Percentiles rank a stretch among this genome's conserved stretches.
These are phyloP conservation scores for Fusarium chlamydosporum DNA, from an alignment of 2,329 filamentous ascomycete species.

Conservation along the genomic window DNA sequence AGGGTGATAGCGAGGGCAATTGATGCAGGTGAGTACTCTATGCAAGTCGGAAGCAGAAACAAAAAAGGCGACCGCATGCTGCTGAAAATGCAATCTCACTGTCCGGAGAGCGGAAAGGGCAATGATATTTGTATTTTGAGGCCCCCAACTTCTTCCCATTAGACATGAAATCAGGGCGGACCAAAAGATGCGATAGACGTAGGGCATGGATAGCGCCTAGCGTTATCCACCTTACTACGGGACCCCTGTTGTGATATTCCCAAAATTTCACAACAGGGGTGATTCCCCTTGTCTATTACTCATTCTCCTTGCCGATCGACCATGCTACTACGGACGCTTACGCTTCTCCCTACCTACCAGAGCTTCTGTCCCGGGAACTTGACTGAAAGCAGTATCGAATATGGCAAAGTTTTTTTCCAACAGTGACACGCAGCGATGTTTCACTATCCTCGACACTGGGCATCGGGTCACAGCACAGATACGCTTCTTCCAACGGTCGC, in stretches of 20 bases:
- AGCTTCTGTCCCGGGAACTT: not conserved
- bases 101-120: not conserved
- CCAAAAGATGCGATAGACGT: not conserved
- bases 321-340: not conserved
- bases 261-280: conserved; percentile 4
- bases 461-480: not conserved
- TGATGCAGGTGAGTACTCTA: not conserved
- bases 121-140: conserved; percentile 23
- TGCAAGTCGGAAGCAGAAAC: not conserved
- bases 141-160: conserved; percentile 6
- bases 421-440: not conserved
- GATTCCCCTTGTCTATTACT: not conserved
- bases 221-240: not conserved
- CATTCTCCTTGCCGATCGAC: not conserved
- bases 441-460: not conserved
- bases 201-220: not conserved
- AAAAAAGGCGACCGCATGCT: conserved; percentile 18
- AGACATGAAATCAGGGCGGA: not conserved
- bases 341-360: not conserved
- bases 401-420: not conserved
- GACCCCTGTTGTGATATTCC: not conserved
- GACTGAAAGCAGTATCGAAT: not conserved
- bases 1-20: not conserved
- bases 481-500: not conserved
- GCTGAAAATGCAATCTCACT: conserved; percentile 5